Evolutionary conservation across 1,284 basidiomycete genomes (phyloP), one percentile per base, ranked within the genome.

Genomic region (Moniliophthora roreri): DNA sequence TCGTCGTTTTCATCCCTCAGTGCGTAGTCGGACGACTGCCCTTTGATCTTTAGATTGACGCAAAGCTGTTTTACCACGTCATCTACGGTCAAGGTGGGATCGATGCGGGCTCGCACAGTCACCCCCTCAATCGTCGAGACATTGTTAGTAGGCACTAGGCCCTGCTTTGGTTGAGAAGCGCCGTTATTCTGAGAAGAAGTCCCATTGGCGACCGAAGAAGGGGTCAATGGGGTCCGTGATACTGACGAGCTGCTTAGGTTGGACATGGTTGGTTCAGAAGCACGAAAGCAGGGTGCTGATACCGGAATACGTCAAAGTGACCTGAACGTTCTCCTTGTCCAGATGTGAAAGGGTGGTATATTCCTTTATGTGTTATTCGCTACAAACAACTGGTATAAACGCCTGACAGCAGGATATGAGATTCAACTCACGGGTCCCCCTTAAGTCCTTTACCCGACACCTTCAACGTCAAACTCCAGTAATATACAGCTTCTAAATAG

Each of bases 1-100:
- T 91, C 89, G 60, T 94, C 91, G 24, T 79, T 82, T 61, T 95
- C 91, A 64, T 97, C 94, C 60, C 95, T 79, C 53, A 98, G 70
- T 1, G 93, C 92, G 63, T 89, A 95, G 55, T 92, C 79, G 3
- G 84, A 81, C 11, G 91, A 84, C 0, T 91, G 84, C 51, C 95
- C 93, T 57, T 86, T 85, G 46, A 95, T 85, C 64, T 89, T 88
- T 61, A 98, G 75, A 67, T 90, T 91, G 58, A 86, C 71, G 62
- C 88, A 91, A 13, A 92, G 77, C 64, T 91, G 89, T 48, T 81
- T 82, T 47, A 92, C 79, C 51, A 92, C 89, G 65, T 92, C 89
- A 53, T 87, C 84, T 52, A 90, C 89, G 0, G 86, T 81, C 24
- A 91, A 76, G 4, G 87, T 85, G 9, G 88, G 86, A 64, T 92